These are phyloP conservation scores for Stagonosporopsis vannaccii DNA, from an alignment of 2,329 filamentous ascomycete genomes.

Conservation along the genomic window DNA sequence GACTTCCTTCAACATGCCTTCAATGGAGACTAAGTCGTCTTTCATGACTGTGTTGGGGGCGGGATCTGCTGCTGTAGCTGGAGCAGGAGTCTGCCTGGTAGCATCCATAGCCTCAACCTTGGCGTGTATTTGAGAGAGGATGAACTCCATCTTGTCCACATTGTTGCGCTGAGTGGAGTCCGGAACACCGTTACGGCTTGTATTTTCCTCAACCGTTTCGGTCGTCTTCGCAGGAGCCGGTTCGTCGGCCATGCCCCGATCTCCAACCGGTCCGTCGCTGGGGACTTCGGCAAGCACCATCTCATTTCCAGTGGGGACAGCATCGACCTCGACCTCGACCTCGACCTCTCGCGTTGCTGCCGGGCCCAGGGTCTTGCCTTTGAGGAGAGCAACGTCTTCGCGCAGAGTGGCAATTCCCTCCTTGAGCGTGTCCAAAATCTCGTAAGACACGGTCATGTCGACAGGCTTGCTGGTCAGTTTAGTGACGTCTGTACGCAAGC, in stretches of 20 bases:
- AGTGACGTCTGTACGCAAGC: conserved; percentile 75
- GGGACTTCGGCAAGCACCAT: conserved; percentile 59
- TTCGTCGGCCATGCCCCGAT: conserved; percentile 48
- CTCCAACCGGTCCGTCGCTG: conserved; percentile 37
- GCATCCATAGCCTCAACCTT: conserved; percentile 82
- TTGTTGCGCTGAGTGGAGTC: conserved; percentile 72
- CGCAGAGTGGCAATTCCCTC: conserved; percentile 79
- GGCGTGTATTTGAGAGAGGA: conserved; percentile 81
- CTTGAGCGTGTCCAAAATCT: conserved; percentile 87
- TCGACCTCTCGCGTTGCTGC: conserved; percentile 32
- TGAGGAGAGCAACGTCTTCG: conserved; percentile 78
- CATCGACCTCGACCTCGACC: conserved; percentile 59
- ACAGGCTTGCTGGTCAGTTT: conserved; percentile 79
- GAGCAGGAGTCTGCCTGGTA: conserved; percentile 56
- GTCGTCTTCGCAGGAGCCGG: conserved; percentile 51
- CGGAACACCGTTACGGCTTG: conserved; percentile 47
- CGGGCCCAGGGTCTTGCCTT: conserved; percentile 39
- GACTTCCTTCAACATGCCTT: conserved; percentile 61
- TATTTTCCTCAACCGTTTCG: conserved; percentile 40
- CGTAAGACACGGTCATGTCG: conserved; percentile 84
- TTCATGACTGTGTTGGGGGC: conserved; percentile 55
- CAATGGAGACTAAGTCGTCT: conserved; percentile 59
- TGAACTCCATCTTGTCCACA: conserved; percentile 82
- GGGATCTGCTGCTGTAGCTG: conserved; percentile 40
- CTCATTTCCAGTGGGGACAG: conserved; percentile 56